Conservation (phyloP, 148 eudicot genomes). For the Vaccinium corymbosum region DNA sequence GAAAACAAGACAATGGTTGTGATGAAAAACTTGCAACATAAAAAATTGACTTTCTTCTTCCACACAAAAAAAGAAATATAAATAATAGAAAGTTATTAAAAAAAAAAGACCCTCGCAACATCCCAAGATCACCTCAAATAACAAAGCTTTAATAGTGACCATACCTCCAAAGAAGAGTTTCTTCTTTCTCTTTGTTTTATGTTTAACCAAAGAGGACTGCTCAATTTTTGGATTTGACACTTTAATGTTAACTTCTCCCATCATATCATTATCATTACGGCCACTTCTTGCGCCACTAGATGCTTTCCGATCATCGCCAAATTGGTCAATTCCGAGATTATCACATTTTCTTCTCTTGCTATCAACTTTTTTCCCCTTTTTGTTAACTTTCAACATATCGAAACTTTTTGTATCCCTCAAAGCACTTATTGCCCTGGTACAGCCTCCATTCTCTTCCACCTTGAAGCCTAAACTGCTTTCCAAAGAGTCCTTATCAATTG, state of each 20-base stretch:
- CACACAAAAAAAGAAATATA: too few species aligned
- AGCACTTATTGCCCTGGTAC: constrained; percentile 28
- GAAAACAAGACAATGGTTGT: neutral
- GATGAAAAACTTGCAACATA: neutral
- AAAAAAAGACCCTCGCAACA: neutral
- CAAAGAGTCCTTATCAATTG: constrained; percentile 52
- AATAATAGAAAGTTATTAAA: neutral
- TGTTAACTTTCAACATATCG: constrained; percentile 20
- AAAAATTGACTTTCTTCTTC: neutral
- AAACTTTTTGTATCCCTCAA: constrained; percentile 22
- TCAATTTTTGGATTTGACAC: constrained; percentile 35
- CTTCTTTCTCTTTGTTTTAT: constrained; percentile 60
- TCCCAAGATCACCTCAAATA: neutral
- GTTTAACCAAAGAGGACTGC: constrained; percentile 32
- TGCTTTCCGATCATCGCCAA: constrained; percentile 70
- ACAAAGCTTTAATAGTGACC: neutral
- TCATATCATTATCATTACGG: constrained; percentile 39
- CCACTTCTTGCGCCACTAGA: constrained; percentile 77
- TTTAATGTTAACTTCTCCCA: constrained; percentile 40
- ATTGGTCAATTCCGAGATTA: constrained; percentile 32
- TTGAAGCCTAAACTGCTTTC: constrained; percentile 65
- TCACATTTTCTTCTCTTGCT: constrained; percentile 41
- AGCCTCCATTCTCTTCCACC: constrained; percentile 60
- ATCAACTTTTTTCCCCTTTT: constrained; percentile 39
- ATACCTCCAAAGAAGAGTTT: constrained; percentile 70